Conservation (phyloP, 2,329 filamentous ascomycete genomes). For the Mycosphaerella sp. region DNA sequence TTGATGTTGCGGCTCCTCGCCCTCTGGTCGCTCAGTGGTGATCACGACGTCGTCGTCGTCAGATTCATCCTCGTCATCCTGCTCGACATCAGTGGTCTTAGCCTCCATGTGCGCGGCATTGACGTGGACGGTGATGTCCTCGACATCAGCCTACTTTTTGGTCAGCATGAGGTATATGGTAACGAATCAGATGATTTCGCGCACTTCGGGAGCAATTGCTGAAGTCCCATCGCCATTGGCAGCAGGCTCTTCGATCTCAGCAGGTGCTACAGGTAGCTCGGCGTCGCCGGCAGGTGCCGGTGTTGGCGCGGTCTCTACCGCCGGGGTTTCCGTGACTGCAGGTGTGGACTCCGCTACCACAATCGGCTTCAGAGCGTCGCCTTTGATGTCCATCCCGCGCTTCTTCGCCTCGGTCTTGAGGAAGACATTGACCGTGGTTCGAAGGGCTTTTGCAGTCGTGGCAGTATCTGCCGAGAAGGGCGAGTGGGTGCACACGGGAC, state of each 20-base stretch:
- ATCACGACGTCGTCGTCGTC: constrained; percentile 30
- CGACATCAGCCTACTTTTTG: not conserved
- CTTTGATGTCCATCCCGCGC: constrained; percentile 24
- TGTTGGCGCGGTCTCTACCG: constrained; percentile 1
- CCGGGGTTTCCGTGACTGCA: constrained; percentile 8
- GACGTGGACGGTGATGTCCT: constrained; percentile 5
- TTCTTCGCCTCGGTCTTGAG: constrained; percentile 80
- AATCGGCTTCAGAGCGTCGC: constrained; percentile 16
- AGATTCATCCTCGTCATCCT: constrained; percentile 23
- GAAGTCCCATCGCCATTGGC: not conserved
- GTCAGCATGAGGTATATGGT: not conserved
- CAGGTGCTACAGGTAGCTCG: constrained; percentile 9
- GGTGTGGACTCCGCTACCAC: constrained; percentile 16
- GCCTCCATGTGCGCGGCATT: not conserved
- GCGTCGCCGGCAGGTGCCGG: constrained; percentile 9
- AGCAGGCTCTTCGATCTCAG: constrained; percentile 7
- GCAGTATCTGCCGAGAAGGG: constrained; percentile 82
- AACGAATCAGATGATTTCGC: not conserved
- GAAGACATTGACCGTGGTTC: constrained; percentile 87
- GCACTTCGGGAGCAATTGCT: constrained; percentile 15
- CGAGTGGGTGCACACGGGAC: constrained; percentile 87
- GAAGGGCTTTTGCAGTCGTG: constrained; percentile 81
- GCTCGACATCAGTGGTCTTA: constrained; percentile 17
- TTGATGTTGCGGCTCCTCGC: constrained; percentile 17
- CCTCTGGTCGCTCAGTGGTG: constrained; percentile 29